Evolutionary conservation across 1,284 basidiomycete species (phyloP), one percentile per base, ranked within the genome.

Genomic region (Papiliotrema fonsecae): DNA sequence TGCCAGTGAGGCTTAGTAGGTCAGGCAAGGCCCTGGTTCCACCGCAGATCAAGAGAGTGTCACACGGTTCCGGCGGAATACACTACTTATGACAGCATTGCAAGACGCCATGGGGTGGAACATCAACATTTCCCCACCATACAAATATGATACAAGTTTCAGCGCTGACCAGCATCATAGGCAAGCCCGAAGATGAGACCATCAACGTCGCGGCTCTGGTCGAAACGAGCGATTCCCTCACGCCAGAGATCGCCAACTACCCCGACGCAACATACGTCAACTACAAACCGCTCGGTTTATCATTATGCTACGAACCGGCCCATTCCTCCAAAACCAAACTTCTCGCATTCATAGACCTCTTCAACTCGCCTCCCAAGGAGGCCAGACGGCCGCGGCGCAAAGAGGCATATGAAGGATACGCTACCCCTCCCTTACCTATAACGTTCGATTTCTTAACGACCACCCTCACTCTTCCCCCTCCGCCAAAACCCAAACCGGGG

Each of bases 231-330:
- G n/a, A n/a, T n/a, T n/a, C n/a, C n/a, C n/a, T n/a, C n/a, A n/a
- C 6, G 37, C 37, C 37, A 21, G 37, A 86, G 52, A 73, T 87
- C 67, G 89, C 88, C 67, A 74, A 82, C 0, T 93, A 88, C 69
- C 69, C 85, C 32, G 88, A 93, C 69, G 81, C 80, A 3, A 81
- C 88, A 52, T 96, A 91, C 75, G 80, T 86, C 75, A 92, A 88
- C 70, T 90, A 89, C 74, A 81, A 80, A 65, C 27, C 78, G 1
- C 77, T 90, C 28, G 89, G 89, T 11, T 60, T 93, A 58, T 91
- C 88, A 53, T 73, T 93, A 35, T 80, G 86, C 30, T 55, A 42
- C 40, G 14, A 28, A n/a, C 43, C 42, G 56, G 57, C 62, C 85
- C 7, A 9, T 9, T 65, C 10, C 1, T 45, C 75, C 10, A 28